Evolutionary conservation across 2,329 filamentous ascomycete genomes (phyloP).

Genomic region (Claviceps lovelessii): DNA sequence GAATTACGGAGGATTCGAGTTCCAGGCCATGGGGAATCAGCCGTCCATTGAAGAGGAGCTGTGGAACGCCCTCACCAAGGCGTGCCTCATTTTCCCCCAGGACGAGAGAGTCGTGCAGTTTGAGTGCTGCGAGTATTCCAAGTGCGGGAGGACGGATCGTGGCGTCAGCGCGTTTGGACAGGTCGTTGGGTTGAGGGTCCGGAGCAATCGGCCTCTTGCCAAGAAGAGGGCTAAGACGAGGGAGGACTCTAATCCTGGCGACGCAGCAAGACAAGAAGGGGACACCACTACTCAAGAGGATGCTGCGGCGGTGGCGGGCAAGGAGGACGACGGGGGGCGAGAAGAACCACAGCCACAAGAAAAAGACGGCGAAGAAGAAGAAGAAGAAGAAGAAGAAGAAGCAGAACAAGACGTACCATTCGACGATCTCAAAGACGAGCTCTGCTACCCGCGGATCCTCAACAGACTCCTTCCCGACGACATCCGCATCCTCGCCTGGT

Average conservation of each 20-base stretch:
- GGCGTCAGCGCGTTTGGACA: constrained; percentile 96
- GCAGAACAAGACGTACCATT: constrained; percentile 15
- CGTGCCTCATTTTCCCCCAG: constrained; percentile 64
- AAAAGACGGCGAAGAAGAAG: not conserved
- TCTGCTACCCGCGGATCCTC: constrained; percentile 68
- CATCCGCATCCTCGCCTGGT: constrained; percentile 88
- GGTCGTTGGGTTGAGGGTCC: constrained; percentile 69
- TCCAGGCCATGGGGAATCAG: constrained; percentile 55
- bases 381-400: constrained; percentile 2
- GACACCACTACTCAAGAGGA: constrained; percentile 1
- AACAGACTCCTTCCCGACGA: constrained; percentile 81
- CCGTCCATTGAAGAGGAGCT: constrained; percentile 86
- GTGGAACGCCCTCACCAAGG: constrained; percentile 78
- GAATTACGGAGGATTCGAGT: constrained; percentile 86
- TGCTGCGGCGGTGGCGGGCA: not conserved
- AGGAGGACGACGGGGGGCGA: not conserved
- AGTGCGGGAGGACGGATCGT: constrained; percentile 83
- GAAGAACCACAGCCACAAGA: not conserved
- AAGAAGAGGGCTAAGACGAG: constrained; percentile 13
- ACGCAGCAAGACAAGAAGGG: constrained; percentile 10
- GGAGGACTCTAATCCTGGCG: constrained; percentile 11
- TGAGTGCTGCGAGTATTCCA: constrained; percentile 78
- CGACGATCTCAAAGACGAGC: constrained; percentile 66
- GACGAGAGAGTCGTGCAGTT: constrained; percentile 55
- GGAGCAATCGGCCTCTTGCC: constrained; percentile 58